Evolutionary conservation across 169 alveolate species (phyloP), one percentile per base, ranked within the genome.

Genomic region (Plasmodium cynomolgi): DNA sequence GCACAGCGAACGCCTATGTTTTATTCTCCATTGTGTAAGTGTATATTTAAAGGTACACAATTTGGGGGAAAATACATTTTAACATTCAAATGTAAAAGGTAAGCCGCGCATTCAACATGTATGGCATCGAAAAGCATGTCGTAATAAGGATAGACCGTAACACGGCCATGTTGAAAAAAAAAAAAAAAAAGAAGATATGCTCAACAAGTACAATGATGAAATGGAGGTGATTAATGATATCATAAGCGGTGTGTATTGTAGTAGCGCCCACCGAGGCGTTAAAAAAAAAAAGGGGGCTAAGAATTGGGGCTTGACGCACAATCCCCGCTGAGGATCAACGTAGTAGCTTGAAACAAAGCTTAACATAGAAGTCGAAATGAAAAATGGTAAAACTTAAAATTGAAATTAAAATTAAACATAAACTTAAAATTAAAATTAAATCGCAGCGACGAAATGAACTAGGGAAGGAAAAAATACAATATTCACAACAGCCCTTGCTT

Each of bases 21-120:
- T 68, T 29, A 26, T 68, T 26, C 34, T 68, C 37, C 37, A 11
- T 68, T 29, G 31, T 29, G 77, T 68, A 68, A 23, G 37, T 68
- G 37, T 68, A 29, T 68, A 29, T 68, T 50, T 68, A 68, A 23
- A 68, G 77, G n/a, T 68, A 68, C n/a, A 68, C 2, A 68, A 8
- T 68, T 68, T 68, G 2, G 13, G 3, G 31, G 77, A 15, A 68
- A 68, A 68, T 26, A 68, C 17, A 68, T 68, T 68, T 68, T 20
- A 26, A 68, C 77, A 68, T 68, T 68, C 77, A 68, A 68, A 68
- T 68, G 77, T 68, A 23, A 68, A 68, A 26, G 77, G 77, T 68
- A 68, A 68, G 4, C 37, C 77, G 37, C n/a, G 37, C 39, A 68
- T 68, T 68, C 77, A 68, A 68, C 77, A 68, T 68, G n/a, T 68